Evolutionary conservation across 371 early-diverging fungal species (phyloP).

Genomic region (Umbelopsis sp.): DNA sequence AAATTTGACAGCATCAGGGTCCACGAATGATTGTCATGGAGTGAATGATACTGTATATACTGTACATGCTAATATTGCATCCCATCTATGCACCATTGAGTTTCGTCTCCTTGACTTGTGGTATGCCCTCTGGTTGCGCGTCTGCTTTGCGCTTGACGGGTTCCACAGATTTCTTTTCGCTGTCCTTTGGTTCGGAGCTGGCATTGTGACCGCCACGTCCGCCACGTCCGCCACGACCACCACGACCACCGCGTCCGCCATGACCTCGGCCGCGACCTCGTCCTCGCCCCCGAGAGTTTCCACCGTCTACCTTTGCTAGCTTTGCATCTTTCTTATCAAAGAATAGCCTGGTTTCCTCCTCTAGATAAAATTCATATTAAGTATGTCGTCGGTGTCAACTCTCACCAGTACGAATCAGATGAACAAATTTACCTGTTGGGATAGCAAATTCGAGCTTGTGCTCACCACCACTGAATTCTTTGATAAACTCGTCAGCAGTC

Average conservation of each 20-base stretch:
- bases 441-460: constrained; percentile 25
- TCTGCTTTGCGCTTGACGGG: constrained; percentile 1
- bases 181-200: background rate
- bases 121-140: background rate
- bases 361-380: background rate
- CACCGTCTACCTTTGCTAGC: constrained; percentile 19
- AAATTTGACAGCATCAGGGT: background rate
- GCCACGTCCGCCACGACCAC: background rate
- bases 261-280: constrained; percentile 31
- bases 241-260: constrained; percentile 19
- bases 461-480: constrained; percentile 27
- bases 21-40: background rate
- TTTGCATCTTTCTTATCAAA: constrained; percentile 28
- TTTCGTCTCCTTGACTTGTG: constrained; percentile 12
- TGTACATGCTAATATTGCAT: constrained; percentile 1
- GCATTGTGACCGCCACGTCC: too few relatives aligned
- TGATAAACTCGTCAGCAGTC: constrained; percentile 42
- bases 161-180: background rate
- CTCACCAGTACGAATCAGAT: background rate
- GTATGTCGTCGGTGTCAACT: too few relatives aligned
- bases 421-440: background rate
- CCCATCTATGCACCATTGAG: background rate
- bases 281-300: constrained; percentile 30
- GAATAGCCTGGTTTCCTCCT: constrained; percentile 29
- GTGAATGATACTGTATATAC: background rate